Evolutionary conservation across 163 green algal genomes (phyloP), one percentile per base, ranked within the genome.

Genomic region (Scenedesmus sp.): DNA sequence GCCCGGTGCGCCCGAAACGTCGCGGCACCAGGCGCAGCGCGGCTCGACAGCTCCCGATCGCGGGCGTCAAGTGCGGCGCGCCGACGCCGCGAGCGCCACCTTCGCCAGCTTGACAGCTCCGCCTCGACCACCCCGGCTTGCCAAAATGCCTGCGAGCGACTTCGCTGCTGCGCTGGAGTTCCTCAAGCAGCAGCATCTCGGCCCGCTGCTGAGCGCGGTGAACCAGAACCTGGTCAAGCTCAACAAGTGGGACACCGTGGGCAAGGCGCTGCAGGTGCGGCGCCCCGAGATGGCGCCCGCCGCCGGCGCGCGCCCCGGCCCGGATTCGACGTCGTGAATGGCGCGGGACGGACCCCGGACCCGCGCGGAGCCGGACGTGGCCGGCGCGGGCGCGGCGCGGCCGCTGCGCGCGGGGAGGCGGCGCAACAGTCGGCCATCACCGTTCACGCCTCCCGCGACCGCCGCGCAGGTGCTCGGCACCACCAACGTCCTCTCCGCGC

Each of bases 401-500:
- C n/a, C 56, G 2, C 0, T 18, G 56, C 56, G 24, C n/a, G 24
- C 60, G 3, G 34, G 18, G n/a, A 70, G 9, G 42, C 58, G n/a
- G 20, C 24, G 58, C n/a, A 31, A 66, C 58, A 31, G 11, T 66
- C n/a, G 58, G 20, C 20, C n/a, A 34, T 66, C 58, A 56, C 47
- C 14, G 47, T 56, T 14, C 39, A 47, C 39, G 39, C 39, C 39
- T 47, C 1, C 54, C 17, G 29, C 31, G 36, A 42, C 62, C 50
- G 62, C 9, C 15, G 20, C 24, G n/a, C 63, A 82, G 75, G 53
- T 26, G 11, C 54, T 83, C 42, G 64, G 54, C 54, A 65, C 14
- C 22, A n/a, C 44, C 53, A 64, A 71, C 64, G 67, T 90, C 7
- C 75, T 90, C 36, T 79, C 51, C 29, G 70, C 81, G 7, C 85